These are phyloP conservation scores for Yamadazyma triangularis DNA, from an alignment of 1,139 yeast genomes.

Conservation along the genomic window DNA sequence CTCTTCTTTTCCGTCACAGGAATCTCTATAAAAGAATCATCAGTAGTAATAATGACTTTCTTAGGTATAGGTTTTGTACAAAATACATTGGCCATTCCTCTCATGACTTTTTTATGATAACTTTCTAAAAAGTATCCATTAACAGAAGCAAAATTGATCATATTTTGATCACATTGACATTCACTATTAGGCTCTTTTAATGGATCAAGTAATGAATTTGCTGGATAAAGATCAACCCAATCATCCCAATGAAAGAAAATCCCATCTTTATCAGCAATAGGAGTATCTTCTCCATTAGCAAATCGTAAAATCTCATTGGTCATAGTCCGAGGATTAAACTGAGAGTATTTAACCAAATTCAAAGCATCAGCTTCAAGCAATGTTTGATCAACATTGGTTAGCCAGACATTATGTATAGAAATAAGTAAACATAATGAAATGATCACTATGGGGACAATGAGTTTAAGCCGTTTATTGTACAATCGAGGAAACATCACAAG, in stretches of 20 bases:
- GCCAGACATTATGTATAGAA: conserved; percentile 7
- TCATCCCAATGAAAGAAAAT: conserved; percentile 42
- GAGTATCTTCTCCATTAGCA: conserved; percentile 2
- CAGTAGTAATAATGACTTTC: conserved; percentile 22
- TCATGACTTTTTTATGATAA: conserved; percentile 26
- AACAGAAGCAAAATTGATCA: conserved; percentile 23
- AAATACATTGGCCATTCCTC: conserved; percentile 34
- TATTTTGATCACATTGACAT: conserved; percentile 20
- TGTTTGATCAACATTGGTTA: conserved; percentile 19
- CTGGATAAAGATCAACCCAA: conserved; percentile 34
- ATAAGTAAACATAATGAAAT: conserved; percentile 12
- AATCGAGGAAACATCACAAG: conserved; percentile 13
- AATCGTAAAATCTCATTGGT: conserved; percentile 18
- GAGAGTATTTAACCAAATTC: conserved; percentile 16
- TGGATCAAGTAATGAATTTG: conserved; percentile 15
- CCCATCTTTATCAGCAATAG: conserved; percentile 16
- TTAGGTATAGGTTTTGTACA: conserved; percentile 30
- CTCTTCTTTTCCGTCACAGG: conserved; percentile 28
- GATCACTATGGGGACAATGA: conserved; percentile 14
- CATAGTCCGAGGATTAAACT: conserved; percentile 26
- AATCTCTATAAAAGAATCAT: conserved; percentile 21
- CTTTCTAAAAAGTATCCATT: conserved; percentile 35
- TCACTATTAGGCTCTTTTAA: conserved; percentile 13
- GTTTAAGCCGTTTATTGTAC: conserved; percentile 18
- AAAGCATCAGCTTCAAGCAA: conserved; percentile 21